These are phyloP conservation scores for Arctium minus DNA, from an alignment of 129 eudicot genomes.

Conservation along the genomic window DNA sequence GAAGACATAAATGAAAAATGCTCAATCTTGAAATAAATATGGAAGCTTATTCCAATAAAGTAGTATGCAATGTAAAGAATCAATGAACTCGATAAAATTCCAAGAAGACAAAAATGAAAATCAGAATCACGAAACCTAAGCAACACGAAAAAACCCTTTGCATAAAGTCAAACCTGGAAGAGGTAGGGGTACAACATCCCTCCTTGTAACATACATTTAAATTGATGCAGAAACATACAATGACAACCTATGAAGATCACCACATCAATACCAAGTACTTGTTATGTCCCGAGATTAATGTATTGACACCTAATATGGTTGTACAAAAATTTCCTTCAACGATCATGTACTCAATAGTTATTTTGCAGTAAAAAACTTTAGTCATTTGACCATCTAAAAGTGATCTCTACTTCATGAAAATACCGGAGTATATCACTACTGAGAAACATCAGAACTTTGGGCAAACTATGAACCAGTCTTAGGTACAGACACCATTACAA, in stretches of 20 bases:
- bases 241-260: not conserved
- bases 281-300: not conserved
- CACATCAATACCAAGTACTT: not conserved
- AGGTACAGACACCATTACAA: not conserved
- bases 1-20: not conserved
- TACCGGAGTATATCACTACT: not conserved
- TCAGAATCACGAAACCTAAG: constrained; percentile 3
- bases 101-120: constrained; percentile 6
- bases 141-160: not conserved
- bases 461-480: not conserved
- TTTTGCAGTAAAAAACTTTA: not conserved
- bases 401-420: not conserved
- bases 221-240: not conserved
- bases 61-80: not conserved
- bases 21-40: not conserved
- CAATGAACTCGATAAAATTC: not conserved
- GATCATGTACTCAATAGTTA: not conserved
- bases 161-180: not conserved
- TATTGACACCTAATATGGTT: not conserved
- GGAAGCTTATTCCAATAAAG: not conserved
- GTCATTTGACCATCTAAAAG: not conserved
- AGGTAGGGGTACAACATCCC: no score
- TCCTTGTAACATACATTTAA: not conserved
- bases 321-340: not conserved
- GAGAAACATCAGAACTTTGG: not conserved